These are phyloP conservation scores for Datura wrightii DNA, from an alignment of 257 asterid species.

Conservation along the genomic window DNA sequence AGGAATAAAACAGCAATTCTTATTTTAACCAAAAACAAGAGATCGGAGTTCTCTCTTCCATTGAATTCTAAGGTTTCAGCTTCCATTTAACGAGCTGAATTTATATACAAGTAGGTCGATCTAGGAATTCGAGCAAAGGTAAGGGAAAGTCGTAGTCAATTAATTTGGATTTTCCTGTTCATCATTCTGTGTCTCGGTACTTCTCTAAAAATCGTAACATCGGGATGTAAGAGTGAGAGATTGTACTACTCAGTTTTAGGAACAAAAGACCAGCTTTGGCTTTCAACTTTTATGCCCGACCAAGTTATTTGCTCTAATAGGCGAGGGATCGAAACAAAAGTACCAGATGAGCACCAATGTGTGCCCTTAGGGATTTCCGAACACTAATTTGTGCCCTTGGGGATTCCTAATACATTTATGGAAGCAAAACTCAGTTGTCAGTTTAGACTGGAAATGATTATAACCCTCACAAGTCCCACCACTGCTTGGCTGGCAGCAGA, in stretches of 20 bases:
- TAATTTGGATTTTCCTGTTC: too few species aligned
- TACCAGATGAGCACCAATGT: background rate
- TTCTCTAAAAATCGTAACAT: too few species aligned
- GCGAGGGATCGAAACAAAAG: background rate
- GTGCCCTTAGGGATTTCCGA: background rate
- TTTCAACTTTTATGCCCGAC: background rate
- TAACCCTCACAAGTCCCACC: background rate
- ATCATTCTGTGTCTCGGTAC: too few species aligned
- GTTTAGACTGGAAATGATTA: background rate
- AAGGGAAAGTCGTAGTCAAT: too few species aligned
- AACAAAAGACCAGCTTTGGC: background rate
- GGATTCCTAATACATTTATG: background rate
- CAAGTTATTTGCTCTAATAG: background rate
- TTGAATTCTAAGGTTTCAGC: too few species aligned
- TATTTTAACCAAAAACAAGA: too few species aligned
- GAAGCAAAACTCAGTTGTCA: slow-evolving; percentile 11
- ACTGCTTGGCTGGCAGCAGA: slow-evolving; percentile 14
- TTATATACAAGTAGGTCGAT: too few species aligned
- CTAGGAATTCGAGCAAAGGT: too few species aligned
- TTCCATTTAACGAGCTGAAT: too few species aligned
- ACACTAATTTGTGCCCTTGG: background rate
- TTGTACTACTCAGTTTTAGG: background rate
- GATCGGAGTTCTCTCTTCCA: too few species aligned
- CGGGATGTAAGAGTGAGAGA: background rate
- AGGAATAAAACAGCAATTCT: too few species aligned